A percentile compares a stretch with the other conserved stretches of the same genome.
Evolutionary conservation across 225 moss, liverwort and hornwort genomes (phyloP).

Genomic region (Neckera pumila): DNA sequence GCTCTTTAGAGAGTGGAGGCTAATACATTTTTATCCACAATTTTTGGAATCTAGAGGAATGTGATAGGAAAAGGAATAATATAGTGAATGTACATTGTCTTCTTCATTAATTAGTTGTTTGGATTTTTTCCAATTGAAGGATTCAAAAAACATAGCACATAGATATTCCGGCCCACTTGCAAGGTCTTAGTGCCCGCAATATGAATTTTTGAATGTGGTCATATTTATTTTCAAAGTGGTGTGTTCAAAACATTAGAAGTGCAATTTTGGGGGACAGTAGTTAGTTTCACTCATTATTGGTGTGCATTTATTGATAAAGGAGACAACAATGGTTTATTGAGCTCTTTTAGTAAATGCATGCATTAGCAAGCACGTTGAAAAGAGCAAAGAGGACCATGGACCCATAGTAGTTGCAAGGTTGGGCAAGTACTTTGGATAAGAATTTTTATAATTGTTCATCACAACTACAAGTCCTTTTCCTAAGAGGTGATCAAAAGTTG

Average conservation of each 20-base stretch:
- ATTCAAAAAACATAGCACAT: too few species aligned
- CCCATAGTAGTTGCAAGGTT: not conserved
- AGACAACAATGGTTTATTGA: not conserved
- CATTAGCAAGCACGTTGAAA: not conserved
- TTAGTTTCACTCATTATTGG: not conserved
- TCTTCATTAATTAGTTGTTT: too few species aligned
- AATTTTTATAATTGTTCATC: not conserved
- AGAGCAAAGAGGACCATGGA: too few species aligned
- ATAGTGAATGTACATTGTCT: too few species aligned
- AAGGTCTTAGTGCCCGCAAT: accelerated
- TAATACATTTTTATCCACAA: too few species aligned
- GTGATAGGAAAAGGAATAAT: too few species aligned
- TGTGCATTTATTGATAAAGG: not conserved
- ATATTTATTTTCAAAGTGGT: not conserved
- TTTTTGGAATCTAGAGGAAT: too few species aligned
- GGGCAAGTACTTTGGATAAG: not conserved
- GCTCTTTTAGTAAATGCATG: not conserved
- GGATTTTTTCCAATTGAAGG: too few species aligned
- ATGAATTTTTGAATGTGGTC: not conserved
- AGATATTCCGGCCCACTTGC: accelerated
- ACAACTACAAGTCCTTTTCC: not conserved
- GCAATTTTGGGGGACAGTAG: accelerated
- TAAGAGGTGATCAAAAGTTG: not conserved
- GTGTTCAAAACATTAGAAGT: not conserved
- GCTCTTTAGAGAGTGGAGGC: accelerated